Evolutionary conservation across 331 rosid genomes (phyloP).

Genomic region (Prunus yedoensis): DNA sequence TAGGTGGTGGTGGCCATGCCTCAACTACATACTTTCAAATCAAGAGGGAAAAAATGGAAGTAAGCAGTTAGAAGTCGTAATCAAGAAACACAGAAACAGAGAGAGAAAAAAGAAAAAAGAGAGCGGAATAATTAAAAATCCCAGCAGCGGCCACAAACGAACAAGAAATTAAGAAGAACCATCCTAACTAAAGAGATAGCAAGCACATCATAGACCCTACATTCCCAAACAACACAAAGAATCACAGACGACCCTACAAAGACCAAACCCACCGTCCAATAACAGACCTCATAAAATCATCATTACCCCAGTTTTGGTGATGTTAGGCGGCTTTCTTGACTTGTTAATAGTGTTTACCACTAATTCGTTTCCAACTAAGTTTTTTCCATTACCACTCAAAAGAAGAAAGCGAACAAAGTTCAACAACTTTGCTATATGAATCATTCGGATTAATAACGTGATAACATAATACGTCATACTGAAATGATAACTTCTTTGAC

Average conservation of each 20-base stretch:
- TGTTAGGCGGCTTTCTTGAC: conserved; percentile 47
- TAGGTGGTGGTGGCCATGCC: background rate
- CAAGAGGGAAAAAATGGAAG: background rate
- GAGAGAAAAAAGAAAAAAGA: background rate
- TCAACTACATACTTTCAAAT: background rate
- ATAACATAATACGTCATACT: background rate
- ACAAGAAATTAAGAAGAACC: conserved; percentile 18
- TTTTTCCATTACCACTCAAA: background rate
- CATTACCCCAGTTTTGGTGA: conserved; percentile 25
- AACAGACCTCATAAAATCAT: background rate
- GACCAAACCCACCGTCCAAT: conserved; percentile 51
- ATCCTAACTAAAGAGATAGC: background rate
- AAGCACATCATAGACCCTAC: conserved; percentile 39
- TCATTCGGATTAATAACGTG: background rate
- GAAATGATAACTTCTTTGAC: background rate
- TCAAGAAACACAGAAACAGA: conserved; percentile 32
- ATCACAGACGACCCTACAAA: conserved; percentile 32
- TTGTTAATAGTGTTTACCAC: background rate
- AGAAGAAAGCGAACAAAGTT: background rate
- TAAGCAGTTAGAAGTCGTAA: conserved; percentile 49
- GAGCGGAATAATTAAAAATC: conserved; percentile 21
- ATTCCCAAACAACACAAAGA: conserved; percentile 29
- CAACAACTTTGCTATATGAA: background rate
- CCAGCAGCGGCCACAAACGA: conserved; percentile 36
- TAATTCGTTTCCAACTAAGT: conserved; percentile 26